phyloP scores from a whole-genome alignment of 352 stramenopile species.

The Phytophthora nicotianae region DNA sequence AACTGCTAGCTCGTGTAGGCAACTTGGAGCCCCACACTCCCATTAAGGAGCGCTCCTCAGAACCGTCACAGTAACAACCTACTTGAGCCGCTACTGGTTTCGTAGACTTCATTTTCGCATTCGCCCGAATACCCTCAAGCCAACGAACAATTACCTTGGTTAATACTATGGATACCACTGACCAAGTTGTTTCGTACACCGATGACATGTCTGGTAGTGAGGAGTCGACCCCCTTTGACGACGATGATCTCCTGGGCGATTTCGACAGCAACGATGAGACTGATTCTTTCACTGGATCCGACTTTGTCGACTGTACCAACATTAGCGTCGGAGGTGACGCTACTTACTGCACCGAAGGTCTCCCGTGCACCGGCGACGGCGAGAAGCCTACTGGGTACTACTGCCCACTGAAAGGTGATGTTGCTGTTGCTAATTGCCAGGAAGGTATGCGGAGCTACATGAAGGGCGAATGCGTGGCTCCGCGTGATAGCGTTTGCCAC shows the following conservation, averaged over 20 bases:
- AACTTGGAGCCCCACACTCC: not conserved
- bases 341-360: slow-evolving; percentile 44
- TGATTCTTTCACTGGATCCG: slow-evolving; percentile 1
- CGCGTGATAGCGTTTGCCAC: slow-evolving; percentile 30
- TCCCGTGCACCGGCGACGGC: slow-evolving; percentile 39
- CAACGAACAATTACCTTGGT: not conserved
- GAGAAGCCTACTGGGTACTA: slow-evolving; percentile 25
- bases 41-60: not conserved
- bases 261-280: not conserved
- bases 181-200: not conserved
- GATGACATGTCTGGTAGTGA: slow-evolving; percentile 4
- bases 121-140: slow-evolving; percentile 4
- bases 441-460: slow-evolving; percentile 32
- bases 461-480: slow-evolving; percentile 30
- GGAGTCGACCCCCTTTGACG: not conserved
- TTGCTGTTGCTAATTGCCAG: slow-evolving; percentile 36
- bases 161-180: not conserved
- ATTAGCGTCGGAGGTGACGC: slow-evolving; percentile 47
- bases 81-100: not conserved
- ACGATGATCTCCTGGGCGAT: slow-evolving; percentile 4
- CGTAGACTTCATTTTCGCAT: slow-evolving; percentile 4
- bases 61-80: not conserved
- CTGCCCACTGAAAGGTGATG: slow-evolving; percentile 40
- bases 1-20: not conserved
- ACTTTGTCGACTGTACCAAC: slow-evolving; percentile 32